Base-by-base conservation (phyloP, 306 rosid genomes). In the Lupinus albus region DNA sequence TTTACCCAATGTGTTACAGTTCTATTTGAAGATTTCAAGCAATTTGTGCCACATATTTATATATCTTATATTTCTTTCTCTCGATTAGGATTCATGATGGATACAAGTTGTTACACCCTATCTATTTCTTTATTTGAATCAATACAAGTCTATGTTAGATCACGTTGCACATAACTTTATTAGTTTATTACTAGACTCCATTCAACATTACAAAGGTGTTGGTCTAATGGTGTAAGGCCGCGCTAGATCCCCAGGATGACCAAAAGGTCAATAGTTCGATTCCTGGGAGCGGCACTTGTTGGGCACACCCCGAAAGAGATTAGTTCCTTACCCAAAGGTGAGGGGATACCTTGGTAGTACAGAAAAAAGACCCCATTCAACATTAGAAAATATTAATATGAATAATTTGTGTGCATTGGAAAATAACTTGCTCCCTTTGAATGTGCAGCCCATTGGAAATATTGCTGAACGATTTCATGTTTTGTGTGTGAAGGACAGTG, bases 401-500 rank as follows among this genome's bases (percentile, higher is more conserved):
- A 36, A 58, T 44, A 16, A 61, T 38, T 58, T 60, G 13, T 65
- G 49, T 65, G 33, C 58, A 46, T 62, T 78, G 56, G 69, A 64
- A 77, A 32, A 70, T 80, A 39, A 69, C 60, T 61, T 63, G 32
- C 35, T 7, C 58, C 35, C 32, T 77, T 57, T 59, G 21, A 64
- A 32, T 81, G 78, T 84, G 88, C 92, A 94, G 99, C 99, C 99
- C 47, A 84, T 94, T 38, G 99, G 99, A 87, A 87, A 81, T 73
- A 83, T 83, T 82, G 87, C 95, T 12, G 97, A 94, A 85, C 88
- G 97, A 78, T 94, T 94, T 67, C 86, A 76, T 49, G 92, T 95
- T 78, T 80, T 94, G 86, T 85, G 99, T 74, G 63, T 88, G 81
- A 94, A 94, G 85, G 99, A 94, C 85, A 94, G 97, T 72, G 99